phyloP scores from a whole-genome alignment of 495 filamentous ascomycete species.

The Evernia prunastri region DNA sequence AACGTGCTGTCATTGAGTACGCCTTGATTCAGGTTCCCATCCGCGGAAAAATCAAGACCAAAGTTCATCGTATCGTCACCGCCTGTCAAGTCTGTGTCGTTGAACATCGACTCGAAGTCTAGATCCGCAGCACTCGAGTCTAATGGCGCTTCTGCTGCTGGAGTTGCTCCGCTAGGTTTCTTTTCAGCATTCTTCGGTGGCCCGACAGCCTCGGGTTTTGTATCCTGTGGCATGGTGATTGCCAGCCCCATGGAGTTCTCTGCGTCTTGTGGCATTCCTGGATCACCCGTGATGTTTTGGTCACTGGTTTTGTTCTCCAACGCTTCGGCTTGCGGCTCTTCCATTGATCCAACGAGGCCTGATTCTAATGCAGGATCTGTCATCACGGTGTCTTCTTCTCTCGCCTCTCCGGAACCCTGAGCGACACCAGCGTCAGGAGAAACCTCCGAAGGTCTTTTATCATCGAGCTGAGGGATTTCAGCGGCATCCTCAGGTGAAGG shows the following conservation, averaged over 20 bases:
- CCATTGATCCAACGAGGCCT: neutral
- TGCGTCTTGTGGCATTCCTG: conserved; percentile 21
- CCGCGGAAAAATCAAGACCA: conserved; percentile 42
- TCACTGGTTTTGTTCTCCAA: neutral
- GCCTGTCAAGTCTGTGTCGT: conserved; percentile 28
- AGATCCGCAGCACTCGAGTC: conserved; percentile 10
- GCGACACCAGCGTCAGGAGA: neutral
- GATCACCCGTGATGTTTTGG: neutral
- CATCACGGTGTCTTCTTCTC: neutral
- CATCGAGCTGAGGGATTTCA: neutral
- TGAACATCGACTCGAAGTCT: conserved; percentile 28
- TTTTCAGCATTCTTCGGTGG: neutral
- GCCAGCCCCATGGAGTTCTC: conserved; percentile 15
- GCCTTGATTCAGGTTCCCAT: conserved; percentile 41
- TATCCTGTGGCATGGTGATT: conserved; percentile 14
- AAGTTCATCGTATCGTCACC: conserved; percentile 40
- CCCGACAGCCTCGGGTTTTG: neutral
- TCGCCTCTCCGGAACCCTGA: neutral
- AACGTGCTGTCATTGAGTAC: conserved; percentile 39
- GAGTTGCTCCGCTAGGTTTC: neutral
- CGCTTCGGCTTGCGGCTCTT: neutral
- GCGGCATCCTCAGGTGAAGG: neutral
- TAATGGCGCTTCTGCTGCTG: neutral
- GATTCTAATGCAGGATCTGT: neutral
- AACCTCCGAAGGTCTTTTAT: neutral